These are phyloP conservation scores for Escallonia herrerae DNA, from an alignment of 129 eudicot genomes.

Conservation along the genomic window DNA sequence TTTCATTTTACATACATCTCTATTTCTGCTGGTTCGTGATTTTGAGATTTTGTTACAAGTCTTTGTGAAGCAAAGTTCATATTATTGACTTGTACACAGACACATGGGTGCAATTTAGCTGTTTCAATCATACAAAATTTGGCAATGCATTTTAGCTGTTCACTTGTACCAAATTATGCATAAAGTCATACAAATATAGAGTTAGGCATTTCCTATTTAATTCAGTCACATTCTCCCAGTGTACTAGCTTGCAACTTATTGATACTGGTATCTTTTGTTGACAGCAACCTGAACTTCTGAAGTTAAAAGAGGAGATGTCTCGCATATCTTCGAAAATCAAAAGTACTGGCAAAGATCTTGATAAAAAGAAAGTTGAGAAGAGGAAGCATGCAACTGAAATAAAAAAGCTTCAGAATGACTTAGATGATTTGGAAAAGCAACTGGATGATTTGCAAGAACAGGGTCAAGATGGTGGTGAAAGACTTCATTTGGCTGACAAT, in stretches of 20 bases:
- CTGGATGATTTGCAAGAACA: conserved; percentile 59
- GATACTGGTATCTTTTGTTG: conserved; percentile 5
- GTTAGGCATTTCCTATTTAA: too few species aligned
- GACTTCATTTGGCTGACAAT: conserved; percentile 77
- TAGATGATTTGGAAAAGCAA: conserved; percentile 57
- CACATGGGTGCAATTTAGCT: neutral
- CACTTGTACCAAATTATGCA: too few species aligned
- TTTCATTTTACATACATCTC: neutral
- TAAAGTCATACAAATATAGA: too few species aligned
- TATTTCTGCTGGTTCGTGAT: neutral
- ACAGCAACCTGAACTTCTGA: conserved; percentile 92
- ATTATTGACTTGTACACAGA: neutral
- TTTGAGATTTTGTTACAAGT: neutral
- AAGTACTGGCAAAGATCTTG: conserved; percentile 80
- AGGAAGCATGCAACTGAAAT: conserved; percentile 65
- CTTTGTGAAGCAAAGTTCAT: neutral
- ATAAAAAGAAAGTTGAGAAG: conserved; percentile 80
- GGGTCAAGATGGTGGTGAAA: conserved; percentile 71
- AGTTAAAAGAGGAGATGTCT: conserved; percentile 68
- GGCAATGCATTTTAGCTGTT: too few species aligned
- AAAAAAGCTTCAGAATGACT: conserved; percentile 69
- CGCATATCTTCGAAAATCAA: conserved; percentile 70
- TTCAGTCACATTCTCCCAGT: too few species aligned
- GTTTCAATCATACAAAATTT: neutral
- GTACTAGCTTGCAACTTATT: conserved; percentile 8